phyloP scores from a whole-genome alignment of 495 filamentous ascomycete genomes.

The Penicillium subrubescens region DNA sequence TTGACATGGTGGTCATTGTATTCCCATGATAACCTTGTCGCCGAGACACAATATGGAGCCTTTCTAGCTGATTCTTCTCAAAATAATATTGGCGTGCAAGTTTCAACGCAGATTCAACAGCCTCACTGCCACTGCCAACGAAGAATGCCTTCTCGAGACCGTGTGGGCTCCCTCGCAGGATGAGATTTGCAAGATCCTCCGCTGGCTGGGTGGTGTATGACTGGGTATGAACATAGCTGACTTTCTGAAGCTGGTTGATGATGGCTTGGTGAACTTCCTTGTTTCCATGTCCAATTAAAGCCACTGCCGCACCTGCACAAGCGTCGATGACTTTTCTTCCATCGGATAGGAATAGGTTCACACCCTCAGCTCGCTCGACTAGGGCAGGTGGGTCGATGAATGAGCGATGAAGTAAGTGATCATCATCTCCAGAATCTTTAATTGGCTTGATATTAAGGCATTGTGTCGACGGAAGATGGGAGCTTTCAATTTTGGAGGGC shows the following conservation, averaged over 20 bases:
- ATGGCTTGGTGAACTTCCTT: constrained; percentile 2
- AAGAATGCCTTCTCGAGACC: neutral
- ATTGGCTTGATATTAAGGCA: neutral
- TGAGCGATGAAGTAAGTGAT: neutral
- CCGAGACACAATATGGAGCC: neutral
- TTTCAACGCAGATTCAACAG: neutral
- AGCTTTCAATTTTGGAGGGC: neutral
- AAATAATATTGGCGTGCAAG: neutral
- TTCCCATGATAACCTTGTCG: neutral
- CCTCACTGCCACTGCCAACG: neutral
- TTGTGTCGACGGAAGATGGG: neutral
- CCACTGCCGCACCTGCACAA: neutral
- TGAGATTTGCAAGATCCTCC: constrained; percentile 2
- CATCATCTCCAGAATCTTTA: neutral
- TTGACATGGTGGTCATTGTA: neutral
- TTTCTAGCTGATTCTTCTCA: neutral
- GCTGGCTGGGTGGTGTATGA: neutral
- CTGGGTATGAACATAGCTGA: neutral
- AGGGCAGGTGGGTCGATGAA: neutral
- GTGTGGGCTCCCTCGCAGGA: neutral
- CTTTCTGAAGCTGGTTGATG: neutral
- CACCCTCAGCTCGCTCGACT: neutral
- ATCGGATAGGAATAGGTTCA: neutral
- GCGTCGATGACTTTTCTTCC: neutral
- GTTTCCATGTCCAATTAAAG: neutral